Base-by-base conservation (phyloP, 495 filamentous ascomycete species). In the Podospora tetraspora region DNA sequence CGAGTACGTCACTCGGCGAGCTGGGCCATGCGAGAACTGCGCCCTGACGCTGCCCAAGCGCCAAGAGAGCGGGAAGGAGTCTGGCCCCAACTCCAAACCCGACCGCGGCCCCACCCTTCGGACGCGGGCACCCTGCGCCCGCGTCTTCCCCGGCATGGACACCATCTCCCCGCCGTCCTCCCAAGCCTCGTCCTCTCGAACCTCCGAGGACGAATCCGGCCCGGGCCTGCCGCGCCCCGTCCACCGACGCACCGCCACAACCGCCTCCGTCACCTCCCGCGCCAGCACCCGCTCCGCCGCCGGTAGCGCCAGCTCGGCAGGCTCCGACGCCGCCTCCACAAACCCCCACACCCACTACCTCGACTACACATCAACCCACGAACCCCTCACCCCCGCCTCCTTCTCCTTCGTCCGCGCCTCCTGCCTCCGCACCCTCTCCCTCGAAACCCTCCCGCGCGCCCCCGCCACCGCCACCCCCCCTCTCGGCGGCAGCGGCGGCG, bases 321-420 rank as follows among this genome's bases (percentile, higher is more conserved):
- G 19, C 43, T 52, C 43, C 7, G 7, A 1, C 19, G 19, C 43
- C 13, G 73, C 72, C 66, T 78, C 74, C 24, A 69, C 73, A 16
- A 78, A 71, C 67, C 75, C 81, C 27, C 94, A 97, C 73, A 88
- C 87, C 1, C 94, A 97, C 73, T 90, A 89, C 57, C 79, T 96
- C 52, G 92, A 92, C 75, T 97, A 95, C 75, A 88, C 93, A 52
- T 94, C 94, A 1, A 92, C 91, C 2, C 89, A 91, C 70, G 91
- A 92, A 30, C 91, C 94, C 8, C 81, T 90, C 1, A 85, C 88
- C n/a, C 85, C 91, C 13, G 79, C 82, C 5, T 90, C 90, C n/a
- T 97, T 92, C 76, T 90, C 93, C 22, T 86, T 94, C 27, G 85
- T 97, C 32, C 91, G 94, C 60, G 89, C 91, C 61, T 92, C 92